Conservation (phyloP, 306 rosid species). For the Medicago lupulina region DNA sequence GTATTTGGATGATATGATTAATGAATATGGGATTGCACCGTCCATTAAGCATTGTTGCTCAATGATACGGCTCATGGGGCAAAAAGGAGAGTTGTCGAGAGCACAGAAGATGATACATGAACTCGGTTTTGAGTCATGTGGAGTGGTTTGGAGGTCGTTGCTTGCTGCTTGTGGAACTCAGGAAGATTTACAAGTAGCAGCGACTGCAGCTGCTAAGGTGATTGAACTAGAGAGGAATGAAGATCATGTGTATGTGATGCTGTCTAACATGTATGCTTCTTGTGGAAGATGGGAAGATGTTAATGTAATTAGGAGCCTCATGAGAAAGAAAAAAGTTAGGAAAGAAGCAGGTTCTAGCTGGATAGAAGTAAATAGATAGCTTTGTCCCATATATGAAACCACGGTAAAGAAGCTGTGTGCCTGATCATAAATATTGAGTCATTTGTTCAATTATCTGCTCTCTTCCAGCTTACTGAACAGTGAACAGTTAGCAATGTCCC, state of each 20-base stretch:
- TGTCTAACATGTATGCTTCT: conserved; percentile 70
- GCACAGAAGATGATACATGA: conserved; percentile 58
- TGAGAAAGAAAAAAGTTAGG: conserved; percentile 56
- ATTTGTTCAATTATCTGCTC: not conserved
- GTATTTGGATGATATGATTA: conserved; percentile 58
- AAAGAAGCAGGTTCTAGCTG: conserved; percentile 71
- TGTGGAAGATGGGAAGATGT: conserved; percentile 73
- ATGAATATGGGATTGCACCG: conserved; percentile 58
- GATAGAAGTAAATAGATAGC: conserved; percentile 49
- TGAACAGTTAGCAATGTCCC: not conserved
- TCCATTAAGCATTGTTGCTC: conserved; percentile 74
- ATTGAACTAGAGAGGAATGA: conserved; percentile 58
- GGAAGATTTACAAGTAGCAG: conserved; percentile 55
- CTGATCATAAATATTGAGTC: not conserved
- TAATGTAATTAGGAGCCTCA: conserved; percentile 55
- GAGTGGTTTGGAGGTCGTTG: conserved; percentile 72
- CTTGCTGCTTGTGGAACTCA: conserved; percentile 62
- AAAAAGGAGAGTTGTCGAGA: conserved; percentile 63
- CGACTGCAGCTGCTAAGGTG: conserved; percentile 66
- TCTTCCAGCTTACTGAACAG: not conserved
- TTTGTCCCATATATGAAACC: conserved; percentile 11
- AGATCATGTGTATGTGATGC: conserved; percentile 62
- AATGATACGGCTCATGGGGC: conserved; percentile 71
- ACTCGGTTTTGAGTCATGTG: conserved; percentile 60
- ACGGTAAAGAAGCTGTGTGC: not conserved